Conservation (phyloP, 1,284 basidiomycete species). For the Bjerkandera adusta region DNA sequence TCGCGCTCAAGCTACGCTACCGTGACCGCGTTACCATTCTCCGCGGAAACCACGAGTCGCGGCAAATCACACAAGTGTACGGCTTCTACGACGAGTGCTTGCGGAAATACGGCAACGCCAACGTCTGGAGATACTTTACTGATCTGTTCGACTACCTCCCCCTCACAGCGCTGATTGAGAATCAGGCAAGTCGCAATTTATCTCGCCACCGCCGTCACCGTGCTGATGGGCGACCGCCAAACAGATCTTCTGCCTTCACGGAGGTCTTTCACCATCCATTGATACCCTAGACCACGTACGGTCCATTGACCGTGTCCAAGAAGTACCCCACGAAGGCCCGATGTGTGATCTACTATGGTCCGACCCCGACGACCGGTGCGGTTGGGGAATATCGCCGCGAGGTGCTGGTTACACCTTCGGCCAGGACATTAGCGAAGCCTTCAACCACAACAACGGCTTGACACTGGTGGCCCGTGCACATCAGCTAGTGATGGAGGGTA, state of each 20-base stretch:
- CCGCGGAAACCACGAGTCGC: constrained; percentile 97
- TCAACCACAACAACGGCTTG: constrained; percentile 99
- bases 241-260: constrained; percentile 99
- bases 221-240: constrained; percentile 1
- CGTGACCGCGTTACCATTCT: constrained; percentile 98
- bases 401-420: constrained; percentile 99
- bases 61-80: constrained; percentile 99
- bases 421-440: constrained; percentile 97
- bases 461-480: constrained; percentile 95
- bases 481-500: constrained; percentile 98
- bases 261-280: constrained; percentile 97
- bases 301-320: constrained; percentile 97
- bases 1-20: constrained; percentile 97
- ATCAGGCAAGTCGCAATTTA: constrained; percentile 72
- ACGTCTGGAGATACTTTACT: constrained; percentile 99
- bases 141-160: constrained; percentile 99
- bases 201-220: constrained; percentile 1
- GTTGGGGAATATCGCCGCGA: constrained; percentile 99
- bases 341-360: constrained; percentile 99
- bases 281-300: constrained; percentile 99
- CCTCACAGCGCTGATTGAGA: constrained; percentile 96
- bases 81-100: constrained; percentile 99
- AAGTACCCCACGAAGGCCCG: constrained; percentile 98
- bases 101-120: constrained; percentile 99
- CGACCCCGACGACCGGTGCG: constrained; percentile 98